phyloP scores from a whole-genome alignment of 345 rosid species.

The Ceriops tagal region DNA sequence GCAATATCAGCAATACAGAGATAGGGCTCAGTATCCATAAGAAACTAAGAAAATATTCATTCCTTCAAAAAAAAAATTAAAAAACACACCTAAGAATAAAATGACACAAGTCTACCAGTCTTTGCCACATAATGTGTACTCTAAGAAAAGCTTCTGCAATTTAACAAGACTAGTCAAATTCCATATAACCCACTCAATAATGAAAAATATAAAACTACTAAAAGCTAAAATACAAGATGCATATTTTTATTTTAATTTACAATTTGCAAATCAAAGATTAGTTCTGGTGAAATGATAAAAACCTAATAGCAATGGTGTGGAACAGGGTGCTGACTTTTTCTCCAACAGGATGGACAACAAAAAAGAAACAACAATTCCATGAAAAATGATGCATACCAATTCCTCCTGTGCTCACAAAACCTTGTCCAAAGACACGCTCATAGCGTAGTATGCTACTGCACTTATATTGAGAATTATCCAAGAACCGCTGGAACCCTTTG shows the following conservation, averaged over 20 bases:
- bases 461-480: slow-evolving; percentile 92
- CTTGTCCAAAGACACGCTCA: slow-evolving; percentile 89
- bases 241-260: neutral
- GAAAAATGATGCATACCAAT: slow-evolving; percentile 42
- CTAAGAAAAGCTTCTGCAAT: too few species aligned
- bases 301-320: neutral
- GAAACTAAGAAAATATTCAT: too few species aligned
- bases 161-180: too few species aligned
- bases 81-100: too few species aligned
- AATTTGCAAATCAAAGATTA: neutral
- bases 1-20: too few species aligned
- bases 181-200: too few species aligned
- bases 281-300: neutral
- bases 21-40: too few species aligned
- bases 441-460: slow-evolving; percentile 78
- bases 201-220: too few species aligned
- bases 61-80: too few species aligned
- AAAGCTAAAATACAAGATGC: neutral
- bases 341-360: neutral
- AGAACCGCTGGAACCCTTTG: slow-evolving; percentile 88
- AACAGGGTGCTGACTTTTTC: neutral
- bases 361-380: neutral
- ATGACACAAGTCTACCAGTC: too few species aligned
- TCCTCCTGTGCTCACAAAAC: slow-evolving; percentile 97
- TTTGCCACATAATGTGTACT: too few species aligned